phyloP scores from a whole-genome alignment of 371 early-diverging fungal species.

The Rhizopus sp. region DNA sequence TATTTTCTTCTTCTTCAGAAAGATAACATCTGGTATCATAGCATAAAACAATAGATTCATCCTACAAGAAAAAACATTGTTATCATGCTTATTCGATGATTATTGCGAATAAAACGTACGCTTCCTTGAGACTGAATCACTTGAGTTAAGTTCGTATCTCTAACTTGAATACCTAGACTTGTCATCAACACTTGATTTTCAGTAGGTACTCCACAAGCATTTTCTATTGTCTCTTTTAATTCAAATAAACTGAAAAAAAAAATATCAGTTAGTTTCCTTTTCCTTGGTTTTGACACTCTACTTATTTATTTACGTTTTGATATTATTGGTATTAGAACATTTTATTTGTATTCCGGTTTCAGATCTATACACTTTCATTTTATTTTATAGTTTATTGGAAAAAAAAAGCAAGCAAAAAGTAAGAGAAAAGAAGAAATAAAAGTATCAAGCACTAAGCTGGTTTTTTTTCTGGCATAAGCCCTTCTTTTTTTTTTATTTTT shows the following conservation, averaged over 20 bases:
- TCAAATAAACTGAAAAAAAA: constrained; percentile 32
- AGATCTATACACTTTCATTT: constrained; percentile 66
- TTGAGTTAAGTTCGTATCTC: constrained; percentile 46
- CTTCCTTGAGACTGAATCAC: constrained; percentile 50
- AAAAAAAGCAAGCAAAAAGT: constrained; percentile 6
- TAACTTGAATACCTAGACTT: constrained; percentile 56
- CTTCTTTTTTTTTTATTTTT: too few species aligned
- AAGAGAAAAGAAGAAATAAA: not conserved
- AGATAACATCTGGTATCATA: constrained; percentile 47
- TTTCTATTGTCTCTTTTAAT: constrained; percentile 51
- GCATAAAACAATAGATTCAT: constrained; percentile 47
- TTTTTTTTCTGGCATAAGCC: too few species aligned
- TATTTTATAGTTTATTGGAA: too few species aligned
- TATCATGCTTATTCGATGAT: too few species aligned
- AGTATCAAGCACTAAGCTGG: too few species aligned
- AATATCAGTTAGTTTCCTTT: not conserved
- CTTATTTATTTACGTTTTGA: constrained; percentile 31
- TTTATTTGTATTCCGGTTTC: constrained; percentile 60
- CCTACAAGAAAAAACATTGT: constrained; percentile 15
- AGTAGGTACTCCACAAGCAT: constrained; percentile 47
- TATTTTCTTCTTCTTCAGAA: constrained; percentile 28
- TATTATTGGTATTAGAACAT: constrained; percentile 20
- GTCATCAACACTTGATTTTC: constrained; percentile 64
- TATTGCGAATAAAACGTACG: constrained; percentile 42
- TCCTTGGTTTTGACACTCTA: constrained; percentile 5